phyloP scores from a whole-genome alignment of 495 filamentous ascomycete species.

The Penicillium odoratum region DNA sequence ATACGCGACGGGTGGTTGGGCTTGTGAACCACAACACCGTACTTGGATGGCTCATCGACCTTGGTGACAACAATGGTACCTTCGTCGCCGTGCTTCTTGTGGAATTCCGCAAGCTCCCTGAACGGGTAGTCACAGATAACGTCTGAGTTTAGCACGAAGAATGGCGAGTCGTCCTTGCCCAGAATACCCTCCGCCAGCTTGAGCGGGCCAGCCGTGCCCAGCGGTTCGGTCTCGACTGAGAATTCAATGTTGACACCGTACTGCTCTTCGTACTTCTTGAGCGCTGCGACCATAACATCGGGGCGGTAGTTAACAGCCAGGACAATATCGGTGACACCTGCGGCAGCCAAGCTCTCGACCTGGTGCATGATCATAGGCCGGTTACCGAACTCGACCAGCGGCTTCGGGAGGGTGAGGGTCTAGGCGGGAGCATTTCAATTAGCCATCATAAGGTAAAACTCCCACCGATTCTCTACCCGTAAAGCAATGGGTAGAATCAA shows the following conservation, averaged over 20 bases:
- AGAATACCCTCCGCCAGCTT: conserved; percentile 95
- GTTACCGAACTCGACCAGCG: conserved; percentile 96
- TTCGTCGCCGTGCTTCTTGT: conserved; percentile 89
- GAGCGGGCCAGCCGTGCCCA: conserved; percentile 93
- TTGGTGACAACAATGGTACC: conserved; percentile 99
- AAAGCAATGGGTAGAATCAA: conserved; percentile 14
- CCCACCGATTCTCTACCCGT: conserved; percentile 7
- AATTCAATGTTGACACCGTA: conserved; percentile 95
- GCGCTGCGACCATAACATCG: conserved; percentile 82
- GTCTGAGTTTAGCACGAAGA: conserved; percentile 99
- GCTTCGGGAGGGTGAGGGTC: conserved; percentile 97
- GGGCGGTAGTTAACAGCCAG: conserved; percentile 98
- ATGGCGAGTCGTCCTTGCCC: conserved; percentile 87
- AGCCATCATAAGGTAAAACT: conserved; percentile 7
- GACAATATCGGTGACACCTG: conserved; percentile 96
- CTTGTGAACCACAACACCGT: conserved; percentile 98
- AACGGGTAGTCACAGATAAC: conserved; percentile 99
- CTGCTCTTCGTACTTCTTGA: conserved; percentile 86
- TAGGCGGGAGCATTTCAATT: conserved; percentile 33
- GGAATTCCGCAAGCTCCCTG: conserved; percentile 80
- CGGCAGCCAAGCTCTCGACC: conserved; percentile 90
- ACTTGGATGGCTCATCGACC: conserved; percentile 98
- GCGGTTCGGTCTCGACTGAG: conserved; percentile 91
- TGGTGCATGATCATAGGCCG: conserved; percentile 99
- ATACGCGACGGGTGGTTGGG: conserved; percentile 88